Evolutionary conservation across 805 yeast genomes (phyloP).

Genomic region (Blastobotrys peoriensis): DNA sequence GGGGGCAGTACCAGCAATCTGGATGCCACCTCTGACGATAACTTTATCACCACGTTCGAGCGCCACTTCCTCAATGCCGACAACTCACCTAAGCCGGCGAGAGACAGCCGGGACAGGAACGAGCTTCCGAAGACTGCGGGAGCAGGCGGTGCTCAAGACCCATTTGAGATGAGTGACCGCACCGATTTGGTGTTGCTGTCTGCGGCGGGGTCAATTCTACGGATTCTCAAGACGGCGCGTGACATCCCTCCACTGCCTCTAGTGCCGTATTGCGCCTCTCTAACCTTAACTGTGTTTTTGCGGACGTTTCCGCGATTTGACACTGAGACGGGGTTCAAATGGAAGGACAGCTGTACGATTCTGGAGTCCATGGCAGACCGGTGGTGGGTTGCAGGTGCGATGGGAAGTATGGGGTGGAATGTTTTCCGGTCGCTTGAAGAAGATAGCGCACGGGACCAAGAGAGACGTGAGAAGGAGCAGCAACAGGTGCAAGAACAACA

Average conservation of each 20-base stretch:
- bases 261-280: constrained; percentile 32
- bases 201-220: constrained; percentile 26
- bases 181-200: constrained; percentile 21
- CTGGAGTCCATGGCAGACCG: constrained; percentile 25
- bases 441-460: constrained; percentile 2
- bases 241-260: constrained; percentile 29
- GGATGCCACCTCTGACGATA: not conserved
- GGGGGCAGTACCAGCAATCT: not conserved
- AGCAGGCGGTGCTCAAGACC: constrained; percentile 2
- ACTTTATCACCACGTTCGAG: not conserved
- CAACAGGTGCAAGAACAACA: not conserved
- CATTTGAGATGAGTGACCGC: not conserved
- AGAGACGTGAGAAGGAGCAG: not conserved
- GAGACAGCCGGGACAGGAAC: not conserved
- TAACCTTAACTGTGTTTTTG: constrained; percentile 32
- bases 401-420: constrained; percentile 30
- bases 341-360: constrained; percentile 26
- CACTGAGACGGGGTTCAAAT: constrained; percentile 24
- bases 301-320: constrained; percentile 27
- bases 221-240: constrained; percentile 21
- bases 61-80: constrained; percentile 1
- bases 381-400: constrained; percentile 35
- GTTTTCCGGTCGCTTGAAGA: constrained; percentile 22
- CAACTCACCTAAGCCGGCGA: not conserved
- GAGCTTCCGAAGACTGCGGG: not conserved